Percentiles rank a stretch among this genome's conserved stretches.
phyloP scores from a whole-genome alignment of 805 yeast species.

The Zygosaccharomyces gambellarensis region DNA sequence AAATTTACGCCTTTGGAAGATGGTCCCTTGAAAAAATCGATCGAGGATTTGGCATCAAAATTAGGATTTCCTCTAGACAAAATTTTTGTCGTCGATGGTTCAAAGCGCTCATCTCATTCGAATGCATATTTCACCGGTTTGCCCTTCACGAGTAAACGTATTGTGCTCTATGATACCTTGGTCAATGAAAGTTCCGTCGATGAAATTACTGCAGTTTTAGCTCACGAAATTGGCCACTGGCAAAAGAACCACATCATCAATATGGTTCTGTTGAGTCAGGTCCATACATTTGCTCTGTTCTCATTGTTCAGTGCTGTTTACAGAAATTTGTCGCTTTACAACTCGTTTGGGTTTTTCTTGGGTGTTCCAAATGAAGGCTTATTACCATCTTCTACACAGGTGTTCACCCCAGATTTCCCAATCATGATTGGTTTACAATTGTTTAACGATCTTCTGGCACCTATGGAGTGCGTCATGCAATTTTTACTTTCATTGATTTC shows the following conservation, averaged over 20 bases:
- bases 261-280: slow-evolving; percentile 60
- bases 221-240: slow-evolving; percentile 99
- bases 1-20: slow-evolving; percentile 84
- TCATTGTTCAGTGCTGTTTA: slow-evolving; percentile 74
- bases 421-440: slow-evolving; percentile 74
- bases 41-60: slow-evolving; percentile 69
- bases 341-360: slow-evolving; percentile 66
- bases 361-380: slow-evolving; percentile 5
- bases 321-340: slow-evolving; percentile 70
- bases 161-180: slow-evolving; percentile 89
- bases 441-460: slow-evolving; percentile 73
- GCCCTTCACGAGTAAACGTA: slow-evolving; percentile 89
- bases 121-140: slow-evolving; percentile 95
- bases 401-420: slow-evolving; percentile 50
- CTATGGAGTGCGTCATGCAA: slow-evolving; percentile 64
- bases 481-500: slow-evolving; percentile 66
- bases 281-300: slow-evolving; percentile 60
- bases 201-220: slow-evolving; percentile 90
- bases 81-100: slow-evolving; percentile 90
- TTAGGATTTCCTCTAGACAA: slow-evolving; percentile 84
- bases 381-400: slow-evolving; percentile 15
- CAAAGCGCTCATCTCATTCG: slow-evolving; percentile 92
- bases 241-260: slow-evolving; percentile 80
- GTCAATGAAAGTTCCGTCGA: slow-evolving; percentile 68
- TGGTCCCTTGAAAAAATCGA: slow-evolving; percentile 78